phyloP scores from a whole-genome alignment of 208 protist species.

The Novymonas esmeraldas region DNA sequence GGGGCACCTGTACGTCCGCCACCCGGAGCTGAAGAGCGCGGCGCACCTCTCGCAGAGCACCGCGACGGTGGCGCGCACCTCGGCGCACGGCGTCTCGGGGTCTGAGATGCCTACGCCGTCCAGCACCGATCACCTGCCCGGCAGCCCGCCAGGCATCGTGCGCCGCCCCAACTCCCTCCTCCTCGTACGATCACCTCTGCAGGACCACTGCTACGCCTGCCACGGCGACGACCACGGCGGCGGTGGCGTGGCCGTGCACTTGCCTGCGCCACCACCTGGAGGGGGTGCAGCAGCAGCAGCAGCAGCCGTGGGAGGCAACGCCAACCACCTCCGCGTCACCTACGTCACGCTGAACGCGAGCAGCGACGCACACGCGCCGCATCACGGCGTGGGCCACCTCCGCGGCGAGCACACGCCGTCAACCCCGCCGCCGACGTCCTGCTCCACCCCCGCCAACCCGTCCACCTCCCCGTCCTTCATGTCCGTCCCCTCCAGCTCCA shows the following conservation, averaged over 20 bases:
- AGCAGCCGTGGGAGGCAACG: neutral
- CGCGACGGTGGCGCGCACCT: constrained; percentile 17
- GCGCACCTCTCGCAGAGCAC: constrained; percentile 22
- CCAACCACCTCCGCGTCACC: constrained; percentile 18
- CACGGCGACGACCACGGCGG: too few species aligned
- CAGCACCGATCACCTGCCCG: constrained; percentile 9
- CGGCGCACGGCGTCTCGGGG: constrained; percentile 16
- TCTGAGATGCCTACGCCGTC: constrained; percentile 30
- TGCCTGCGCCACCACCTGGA: neutral
- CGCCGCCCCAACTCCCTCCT: constrained; percentile 21
- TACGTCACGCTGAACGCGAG: constrained; percentile 23
- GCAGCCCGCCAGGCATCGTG: neutral
- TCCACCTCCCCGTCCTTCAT: neutral
- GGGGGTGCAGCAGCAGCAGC: neutral
- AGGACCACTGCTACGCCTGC: constrained; percentile 23
- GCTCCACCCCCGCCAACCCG: neutral
- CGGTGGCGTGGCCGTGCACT: neutral
- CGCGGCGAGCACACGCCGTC: constrained; percentile 12
- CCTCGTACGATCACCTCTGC: constrained; percentile 18
- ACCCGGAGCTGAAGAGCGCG: constrained; percentile 10
- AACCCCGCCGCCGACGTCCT: neutral
- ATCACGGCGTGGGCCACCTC: neutral
- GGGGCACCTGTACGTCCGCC: neutral
- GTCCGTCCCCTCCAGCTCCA: neutral
- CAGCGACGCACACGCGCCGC: constrained; percentile 2